phyloP scores from a whole-genome alignment of 1,284 basidiomycete species.

The Apiotrichum laibachii region DNA sequence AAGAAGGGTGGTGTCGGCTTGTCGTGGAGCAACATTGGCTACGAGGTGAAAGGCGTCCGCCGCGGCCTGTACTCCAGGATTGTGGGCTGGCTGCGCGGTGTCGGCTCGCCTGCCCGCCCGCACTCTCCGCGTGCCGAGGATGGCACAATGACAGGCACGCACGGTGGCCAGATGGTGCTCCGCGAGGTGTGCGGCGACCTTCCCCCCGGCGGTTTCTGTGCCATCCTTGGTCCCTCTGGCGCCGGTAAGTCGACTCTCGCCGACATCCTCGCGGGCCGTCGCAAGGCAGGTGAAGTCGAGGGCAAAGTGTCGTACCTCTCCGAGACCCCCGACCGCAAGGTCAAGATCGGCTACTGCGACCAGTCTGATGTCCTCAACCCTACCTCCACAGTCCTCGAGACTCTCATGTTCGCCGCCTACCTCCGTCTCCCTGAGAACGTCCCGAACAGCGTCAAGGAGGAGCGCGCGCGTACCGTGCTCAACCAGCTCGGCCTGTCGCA shows the following conservation, averaged over 20 bases:
- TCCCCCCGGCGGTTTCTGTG: constrained; percentile 74
- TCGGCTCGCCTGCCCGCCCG: constrained; percentile 5
- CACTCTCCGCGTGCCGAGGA: constrained; percentile 3
- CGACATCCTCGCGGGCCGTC: constrained; percentile 78
- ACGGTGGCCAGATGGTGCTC: constrained; percentile 66
- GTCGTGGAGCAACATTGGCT: constrained; percentile 68
- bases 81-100: constrained; percentile 33
- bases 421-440: constrained; percentile 77
- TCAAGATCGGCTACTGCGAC: constrained; percentile 72
- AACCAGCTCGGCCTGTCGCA: constrained; percentile 69
- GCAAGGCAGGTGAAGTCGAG: constrained; percentile 57
- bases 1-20: constrained; percentile 56
- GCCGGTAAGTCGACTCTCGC: constrained; percentile 82
- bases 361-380: constrained; percentile 75
- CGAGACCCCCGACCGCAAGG: constrained; percentile 26
- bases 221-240: constrained; percentile 80
- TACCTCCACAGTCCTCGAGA: constrained; percentile 76
- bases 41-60: constrained; percentile 47
- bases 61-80: constrained; percentile 10
- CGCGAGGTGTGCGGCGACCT: constrained; percentile 68
- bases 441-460: constrained; percentile 64
- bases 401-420: constrained; percentile 75
- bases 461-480: constrained; percentile 66
- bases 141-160: constrained; percentile 13
- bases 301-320: constrained; percentile 57